A percentile compares a stretch with the other conserved stretches of the same genome.
These are phyloP conservation scores for Kodamaea restingae DNA, from an alignment of 805 yeast species.

Conservation along the genomic window DNA sequence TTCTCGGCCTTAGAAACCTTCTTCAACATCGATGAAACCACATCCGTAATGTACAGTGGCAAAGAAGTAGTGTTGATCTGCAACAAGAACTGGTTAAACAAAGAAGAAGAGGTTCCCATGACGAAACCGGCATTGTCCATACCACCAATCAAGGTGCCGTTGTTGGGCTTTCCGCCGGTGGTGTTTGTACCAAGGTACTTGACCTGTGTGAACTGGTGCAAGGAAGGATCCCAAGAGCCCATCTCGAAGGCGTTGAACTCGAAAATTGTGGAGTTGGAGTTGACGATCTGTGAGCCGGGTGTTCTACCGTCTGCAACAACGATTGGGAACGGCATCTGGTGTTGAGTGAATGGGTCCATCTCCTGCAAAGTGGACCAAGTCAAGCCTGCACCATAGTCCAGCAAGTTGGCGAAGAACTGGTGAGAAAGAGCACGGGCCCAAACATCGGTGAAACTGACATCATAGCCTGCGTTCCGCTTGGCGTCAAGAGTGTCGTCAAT, in stretches of 20 bases:
- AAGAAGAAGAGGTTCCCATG: slow-evolving; percentile 24
- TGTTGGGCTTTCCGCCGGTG: slow-evolving; percentile 16
- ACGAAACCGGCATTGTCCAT: slow-evolving; percentile 26
- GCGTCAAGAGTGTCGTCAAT: slow-evolving; percentile 26
- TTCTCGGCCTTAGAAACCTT: slow-evolving; percentile 44
- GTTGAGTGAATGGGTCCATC: slow-evolving; percentile 17
- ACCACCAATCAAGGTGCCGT: slow-evolving; percentile 20
- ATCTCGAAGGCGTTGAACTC: slow-evolving; percentile 25
- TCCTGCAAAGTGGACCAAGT: slow-evolving; percentile 22
- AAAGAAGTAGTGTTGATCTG: slow-evolving; percentile 16
- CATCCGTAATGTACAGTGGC: slow-evolving; percentile 15
- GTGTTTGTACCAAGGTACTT: slow-evolving; percentile 23
- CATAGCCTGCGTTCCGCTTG: slow-evolving; percentile 36
- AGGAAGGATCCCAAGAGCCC: slow-evolving; percentile 28
- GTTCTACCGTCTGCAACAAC: slow-evolving; percentile 26
- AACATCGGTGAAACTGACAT: slow-evolving; percentile 36
- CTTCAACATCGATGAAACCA: slow-evolving; percentile 21
- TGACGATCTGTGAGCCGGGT: slow-evolving; percentile 18
- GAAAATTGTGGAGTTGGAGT: slow-evolving; percentile 26
- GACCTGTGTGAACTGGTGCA: slow-evolving; percentile 20
- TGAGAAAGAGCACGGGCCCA: slow-evolving; percentile 42
- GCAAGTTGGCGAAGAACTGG: slow-evolving; percentile 32
- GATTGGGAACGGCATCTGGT: slow-evolving; percentile 27
- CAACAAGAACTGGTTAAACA: slow-evolving; percentile 23
- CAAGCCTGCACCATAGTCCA: slow-evolving; percentile 24